Base-by-base conservation (phyloP, 1,139 yeast species). In the Yamadazyma blattariae region DNA sequence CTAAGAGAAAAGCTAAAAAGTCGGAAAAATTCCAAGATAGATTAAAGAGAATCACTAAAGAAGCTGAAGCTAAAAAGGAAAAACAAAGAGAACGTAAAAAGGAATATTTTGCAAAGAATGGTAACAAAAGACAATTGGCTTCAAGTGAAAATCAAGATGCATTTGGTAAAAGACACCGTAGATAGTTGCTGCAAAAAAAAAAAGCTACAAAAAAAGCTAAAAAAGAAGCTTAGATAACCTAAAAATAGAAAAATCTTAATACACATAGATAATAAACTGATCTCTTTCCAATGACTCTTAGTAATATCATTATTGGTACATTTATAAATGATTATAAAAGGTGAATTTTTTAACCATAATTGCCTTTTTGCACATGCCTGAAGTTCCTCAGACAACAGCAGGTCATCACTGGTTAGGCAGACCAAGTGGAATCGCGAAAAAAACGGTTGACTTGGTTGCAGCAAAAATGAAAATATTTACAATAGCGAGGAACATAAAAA, bases 1-100 rank as follows among this genome's bases (percentile, higher is more conserved):
- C 79, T 33, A 89, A 85, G 77, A 78, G 83, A 46, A 74, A 68
- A 50, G 69, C 76, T 23, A 89, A 88, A 67, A 88, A 88, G 62
- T 76, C 70, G 33, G 94, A 79, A 33, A 83, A 87, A 61, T 81
- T 88, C 53, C 76, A 75, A 47, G 92, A 82, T 40, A 78, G 84
- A 54, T 67, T 83, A 41, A 85, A 86, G 67, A 82, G 77, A 50
- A 55, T 85, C 34, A 88, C 89, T 13, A 83, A 86, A 61, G 64
- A 72, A 44, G 94, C 84, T 43, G 94, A 82, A 50, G 61, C 71
- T 31, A 80, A 81, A 53, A 67, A 66, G 32, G 94, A 88, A 44
- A 84, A 85, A 61, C 92, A 86, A 45, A 79, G 74, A 54, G 90
- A 85, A 56, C 77, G 87, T 54, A 90, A 89, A 72, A 87, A 86